phyloP scores from a whole-genome alignment of 768 basidiomycete genomes.

The Phanerochaete carnosa region DNA sequence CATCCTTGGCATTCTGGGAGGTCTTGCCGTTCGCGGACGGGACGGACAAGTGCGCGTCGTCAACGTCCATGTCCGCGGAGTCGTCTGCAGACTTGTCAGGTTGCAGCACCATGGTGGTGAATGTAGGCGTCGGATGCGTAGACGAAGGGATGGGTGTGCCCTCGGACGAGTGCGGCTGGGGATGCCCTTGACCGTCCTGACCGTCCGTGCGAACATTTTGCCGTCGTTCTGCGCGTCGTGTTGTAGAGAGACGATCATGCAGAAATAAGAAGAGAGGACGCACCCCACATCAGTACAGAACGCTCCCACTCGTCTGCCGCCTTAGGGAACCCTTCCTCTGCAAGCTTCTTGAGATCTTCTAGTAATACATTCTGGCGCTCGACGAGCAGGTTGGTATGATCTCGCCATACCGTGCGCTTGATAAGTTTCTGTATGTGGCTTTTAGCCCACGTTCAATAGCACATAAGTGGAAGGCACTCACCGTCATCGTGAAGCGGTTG shows the following conservation, averaged over 20 bases:
- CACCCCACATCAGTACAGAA: constrained; percentile 67
- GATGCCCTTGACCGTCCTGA: constrained; percentile 25
- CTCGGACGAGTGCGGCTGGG: constrained; percentile 33
- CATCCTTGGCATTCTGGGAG: constrained; percentile 22
- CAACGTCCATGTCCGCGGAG: constrained; percentile 22
- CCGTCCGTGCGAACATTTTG: constrained; percentile 33
- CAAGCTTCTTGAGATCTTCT: constrained; percentile 54
- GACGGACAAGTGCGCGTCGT: constrained; percentile 16
- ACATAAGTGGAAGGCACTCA: constrained; percentile 31
- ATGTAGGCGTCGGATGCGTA: constrained; percentile 16
- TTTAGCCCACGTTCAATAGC: background rate
- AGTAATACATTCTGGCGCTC: constrained; percentile 70
- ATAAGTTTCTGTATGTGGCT: constrained; percentile 76
- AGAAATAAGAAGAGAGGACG: constrained; percentile 12
- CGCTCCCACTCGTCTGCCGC: constrained; percentile 79
- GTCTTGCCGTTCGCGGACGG: constrained; percentile 32
- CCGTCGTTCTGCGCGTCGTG: constrained; percentile 41
- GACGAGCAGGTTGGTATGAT: constrained; percentile 64
- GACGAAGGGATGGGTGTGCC: constrained; percentile 27
- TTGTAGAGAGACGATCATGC: background rate
- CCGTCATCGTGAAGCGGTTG: constrained; percentile 92
- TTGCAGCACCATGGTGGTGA: background rate
- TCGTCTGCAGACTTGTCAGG: constrained; percentile 14
- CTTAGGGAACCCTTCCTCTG: constrained; percentile 62
- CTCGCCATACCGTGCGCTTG: constrained; percentile 80